These are phyloP conservation scores for Atalantia buxifolia DNA, from an alignment of 345 rosid species.

Conservation along the genomic window DNA sequence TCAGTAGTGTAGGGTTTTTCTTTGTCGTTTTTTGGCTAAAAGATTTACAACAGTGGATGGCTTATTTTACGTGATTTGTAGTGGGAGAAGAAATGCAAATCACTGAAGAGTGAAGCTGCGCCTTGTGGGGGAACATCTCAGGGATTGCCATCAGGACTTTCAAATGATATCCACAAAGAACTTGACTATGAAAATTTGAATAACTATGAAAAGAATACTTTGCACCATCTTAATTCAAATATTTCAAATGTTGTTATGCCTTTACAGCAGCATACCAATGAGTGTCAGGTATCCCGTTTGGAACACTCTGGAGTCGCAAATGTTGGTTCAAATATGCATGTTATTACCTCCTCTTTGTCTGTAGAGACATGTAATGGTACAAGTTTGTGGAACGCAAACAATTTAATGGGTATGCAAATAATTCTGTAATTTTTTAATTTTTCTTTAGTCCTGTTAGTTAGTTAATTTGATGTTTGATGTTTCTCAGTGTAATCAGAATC, in stretches of 20 bases:
- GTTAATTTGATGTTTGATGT: conserved; percentile 8
- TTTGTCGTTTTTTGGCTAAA: not conserved
- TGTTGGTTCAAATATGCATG: conserved; percentile 28
- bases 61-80: conserved; percentile 25
- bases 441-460: conserved; percentile 9
- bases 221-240: conserved; percentile 34
- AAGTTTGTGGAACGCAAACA: conserved; percentile 25
- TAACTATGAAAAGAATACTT: conserved; percentile 44
- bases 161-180: conserved; percentile 80
- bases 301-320: conserved; percentile 36
- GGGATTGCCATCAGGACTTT: conserved; percentile 34
- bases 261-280: conserved; percentile 76
- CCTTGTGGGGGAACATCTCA: conserved; percentile 32
- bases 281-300: conserved; percentile 75
- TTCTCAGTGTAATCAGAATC: not conserved
- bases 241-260: conserved; percentile 72
- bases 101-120: conserved; percentile 40
- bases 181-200: conserved; percentile 40
- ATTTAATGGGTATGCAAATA: conserved; percentile 27
- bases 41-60: conserved; percentile 2
- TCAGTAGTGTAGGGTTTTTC: not conserved
- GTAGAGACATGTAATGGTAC: conserved; percentile 3
- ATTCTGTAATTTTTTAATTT: conserved; percentile 5
- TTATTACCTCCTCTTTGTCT: conserved; percentile 27
- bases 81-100: conserved; percentile 71